Base-by-base conservation (phyloP, 2,329 filamentous ascomycete species). In the Mycosphaerelloides madeirae region DNA sequence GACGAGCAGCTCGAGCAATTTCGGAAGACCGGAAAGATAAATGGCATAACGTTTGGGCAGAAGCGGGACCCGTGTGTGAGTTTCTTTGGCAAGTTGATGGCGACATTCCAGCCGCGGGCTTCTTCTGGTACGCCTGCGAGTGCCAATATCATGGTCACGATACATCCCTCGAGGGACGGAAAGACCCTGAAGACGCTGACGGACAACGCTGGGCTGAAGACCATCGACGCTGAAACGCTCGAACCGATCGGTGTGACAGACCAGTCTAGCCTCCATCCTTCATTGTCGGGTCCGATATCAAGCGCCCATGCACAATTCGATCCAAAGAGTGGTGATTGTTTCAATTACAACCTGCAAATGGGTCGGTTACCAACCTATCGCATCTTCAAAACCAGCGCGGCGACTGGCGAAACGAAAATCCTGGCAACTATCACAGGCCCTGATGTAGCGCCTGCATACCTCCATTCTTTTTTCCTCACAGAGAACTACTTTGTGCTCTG, bases 401-500 rank as follows among this genome's bases (percentile, higher is more conserved):
- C 72, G 0, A 83, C 79, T 0, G 84, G 83, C 0, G 69, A 78
- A 43, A 87, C 85, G 0, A 76, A 80, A 0, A 81, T 93, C 14
- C 74, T 94, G 0, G 86, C 86, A 3, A 81, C 77, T 0, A 78
- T 93, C 47, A 64, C 67, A 0, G 71, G 68, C 3, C 64, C 66
- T 4, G 68, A 71, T 3, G 62, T 75, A 2, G 67, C 67, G 1
- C 68, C 83, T 0, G 82, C 85, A 0, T 94, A 93, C 57, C 78
- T 93, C n/a, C 88, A 94, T 67, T 91, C 86, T 7, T 75, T 91
- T 56, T 87, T 88, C 57, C 65, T 93, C 19, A 84, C 85, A 0
- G 68, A 79, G 13, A 79, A 81, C 54, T 85, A 83, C 57, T 79
- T 90, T 2, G 68, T 93, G 0, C 68, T 94, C 3, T 89, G 84